These are phyloP conservation scores for Trichoderma asperelloides DNA, from an alignment of 495 filamentous ascomycete species.

Conservation along the genomic window DNA sequence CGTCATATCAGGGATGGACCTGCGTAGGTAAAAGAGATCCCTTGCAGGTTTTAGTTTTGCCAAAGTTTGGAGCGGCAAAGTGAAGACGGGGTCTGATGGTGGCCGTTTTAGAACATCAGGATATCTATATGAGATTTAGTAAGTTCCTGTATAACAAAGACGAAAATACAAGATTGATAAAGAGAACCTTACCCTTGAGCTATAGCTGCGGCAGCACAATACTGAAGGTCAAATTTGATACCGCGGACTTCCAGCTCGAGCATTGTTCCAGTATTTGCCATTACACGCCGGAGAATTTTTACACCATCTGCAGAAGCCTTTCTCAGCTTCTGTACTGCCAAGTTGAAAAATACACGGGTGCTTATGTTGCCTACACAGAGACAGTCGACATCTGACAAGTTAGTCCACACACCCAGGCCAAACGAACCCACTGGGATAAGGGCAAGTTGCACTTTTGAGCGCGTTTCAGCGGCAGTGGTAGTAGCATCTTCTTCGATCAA, in stretches of 20 bases:
- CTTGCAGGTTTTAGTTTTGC: conserved; percentile 47
- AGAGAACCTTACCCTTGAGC: conserved; percentile 22
- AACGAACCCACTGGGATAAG: conserved; percentile 52
- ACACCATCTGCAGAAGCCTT: conserved; percentile 31
- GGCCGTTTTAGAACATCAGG: conserved; percentile 26
- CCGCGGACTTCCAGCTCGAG: conserved; percentile 41
- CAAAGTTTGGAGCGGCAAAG: conserved; percentile 37
- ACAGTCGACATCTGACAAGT: conserved; percentile 48
- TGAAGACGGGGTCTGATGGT: conserved; percentile 36
- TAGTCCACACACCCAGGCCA: conserved; percentile 46
- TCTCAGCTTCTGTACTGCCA: conserved; percentile 41
- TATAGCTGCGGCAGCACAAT: conserved; percentile 43
- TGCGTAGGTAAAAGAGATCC: conserved; percentile 44
- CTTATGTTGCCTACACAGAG: conserved; percentile 49
- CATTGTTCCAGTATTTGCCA: conserved; percentile 44
- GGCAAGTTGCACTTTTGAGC: conserved; percentile 22
- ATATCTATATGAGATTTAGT: conserved; percentile 15
- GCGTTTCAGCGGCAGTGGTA: neutral
- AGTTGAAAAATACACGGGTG: conserved; percentile 44
- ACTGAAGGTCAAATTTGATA: conserved; percentile 50
- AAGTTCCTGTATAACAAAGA: neutral
- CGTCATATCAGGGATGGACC: conserved; percentile 41
- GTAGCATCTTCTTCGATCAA: neutral
- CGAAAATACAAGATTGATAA: neutral
- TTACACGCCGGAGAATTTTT: conserved; percentile 41